A percentile compares a stretch with the other conserved stretches of the same genome.
Evolutionary conservation across 345 rosid species (phyloP).

Genomic region (Corchorus olitorius): DNA sequence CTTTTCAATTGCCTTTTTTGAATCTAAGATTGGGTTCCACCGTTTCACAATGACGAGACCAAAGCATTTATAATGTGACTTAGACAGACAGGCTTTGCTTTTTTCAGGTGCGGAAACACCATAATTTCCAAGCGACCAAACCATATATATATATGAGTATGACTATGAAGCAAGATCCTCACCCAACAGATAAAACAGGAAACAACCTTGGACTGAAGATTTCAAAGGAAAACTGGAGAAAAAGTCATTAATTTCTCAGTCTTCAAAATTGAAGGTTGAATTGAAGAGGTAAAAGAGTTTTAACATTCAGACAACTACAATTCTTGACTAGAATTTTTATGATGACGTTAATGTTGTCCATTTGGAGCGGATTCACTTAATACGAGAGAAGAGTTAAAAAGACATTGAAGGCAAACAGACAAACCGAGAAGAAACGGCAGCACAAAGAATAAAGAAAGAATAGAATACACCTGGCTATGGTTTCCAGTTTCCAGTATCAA

Average conservation of each 20-base stretch:
- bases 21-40: background rate
- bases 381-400: no score
- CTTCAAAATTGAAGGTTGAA: background rate
- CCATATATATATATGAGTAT: background rate
- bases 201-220: background rate
- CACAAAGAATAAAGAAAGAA: no score
- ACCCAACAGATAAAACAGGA: background rate
- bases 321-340: no score
- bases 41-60: background rate
- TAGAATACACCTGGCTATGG: no score
- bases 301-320: background rate
- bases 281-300: background rate
- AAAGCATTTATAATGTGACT: background rate
- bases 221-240: background rate
- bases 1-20: background rate
- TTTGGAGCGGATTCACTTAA: no score
- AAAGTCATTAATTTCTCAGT: background rate
- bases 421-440: no score
- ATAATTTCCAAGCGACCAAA: background rate
- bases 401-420: no score
- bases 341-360: no score
- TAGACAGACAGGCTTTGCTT: constrained; percentile 1
- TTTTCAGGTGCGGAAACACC: background rate
- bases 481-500: no score
- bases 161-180: background rate